Conservation (phyloP, 2,329 filamentous ascomycete genomes). For the Leptographium lundbergii region DNA sequence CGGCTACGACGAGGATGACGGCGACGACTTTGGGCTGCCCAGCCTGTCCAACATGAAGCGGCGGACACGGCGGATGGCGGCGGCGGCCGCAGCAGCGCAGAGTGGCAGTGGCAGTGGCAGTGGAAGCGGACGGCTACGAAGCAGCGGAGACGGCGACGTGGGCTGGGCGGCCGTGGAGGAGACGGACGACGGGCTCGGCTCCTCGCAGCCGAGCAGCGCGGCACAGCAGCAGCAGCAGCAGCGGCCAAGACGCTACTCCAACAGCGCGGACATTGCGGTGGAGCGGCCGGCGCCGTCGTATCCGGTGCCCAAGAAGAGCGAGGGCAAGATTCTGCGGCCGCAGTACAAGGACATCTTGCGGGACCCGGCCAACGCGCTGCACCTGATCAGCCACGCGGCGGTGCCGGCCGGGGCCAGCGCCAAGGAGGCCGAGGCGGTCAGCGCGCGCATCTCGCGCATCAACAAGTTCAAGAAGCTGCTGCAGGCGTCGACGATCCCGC, state of each 20-base stretch:
- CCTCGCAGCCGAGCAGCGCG: background rate
- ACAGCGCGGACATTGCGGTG: conserved; percentile 89
- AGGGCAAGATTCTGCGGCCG: conserved; percentile 89
- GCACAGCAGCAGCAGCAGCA: conserved; percentile 12
- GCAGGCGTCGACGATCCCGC: conserved; percentile 78
- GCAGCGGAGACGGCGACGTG: background rate
- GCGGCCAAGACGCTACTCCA: conserved; percentile 48
- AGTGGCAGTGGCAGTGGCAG: background rate
- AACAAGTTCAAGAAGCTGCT: conserved; percentile 98
- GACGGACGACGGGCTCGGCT: background rate
- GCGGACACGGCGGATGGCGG: conserved; percentile 43
- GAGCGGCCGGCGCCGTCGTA: conserved; percentile 75
- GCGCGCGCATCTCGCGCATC: conserved; percentile 79
- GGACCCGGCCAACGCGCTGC: conserved; percentile 83
- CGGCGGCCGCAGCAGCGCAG: conserved; percentile 20
- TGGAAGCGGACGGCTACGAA: background rate
- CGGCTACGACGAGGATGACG: conserved; percentile 65
- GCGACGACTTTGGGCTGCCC: conserved; percentile 90
- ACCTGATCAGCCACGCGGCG: conserved; percentile 81
- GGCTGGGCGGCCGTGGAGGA: background rate
- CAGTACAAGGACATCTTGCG: conserved; percentile 94
- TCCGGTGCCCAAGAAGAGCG: conserved; percentile 75
- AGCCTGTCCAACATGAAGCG: conserved; percentile 86
- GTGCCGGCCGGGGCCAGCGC: conserved; percentile 59
- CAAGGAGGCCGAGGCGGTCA: conserved; percentile 78